A percentile compares a stretch with the other conserved stretches of the same genome.
These are phyloP conservation scores for Aspergillus brunneoviolaceus DNA, from an alignment of 2,329 filamentous ascomycete genomes.

Conservation along the genomic window DNA sequence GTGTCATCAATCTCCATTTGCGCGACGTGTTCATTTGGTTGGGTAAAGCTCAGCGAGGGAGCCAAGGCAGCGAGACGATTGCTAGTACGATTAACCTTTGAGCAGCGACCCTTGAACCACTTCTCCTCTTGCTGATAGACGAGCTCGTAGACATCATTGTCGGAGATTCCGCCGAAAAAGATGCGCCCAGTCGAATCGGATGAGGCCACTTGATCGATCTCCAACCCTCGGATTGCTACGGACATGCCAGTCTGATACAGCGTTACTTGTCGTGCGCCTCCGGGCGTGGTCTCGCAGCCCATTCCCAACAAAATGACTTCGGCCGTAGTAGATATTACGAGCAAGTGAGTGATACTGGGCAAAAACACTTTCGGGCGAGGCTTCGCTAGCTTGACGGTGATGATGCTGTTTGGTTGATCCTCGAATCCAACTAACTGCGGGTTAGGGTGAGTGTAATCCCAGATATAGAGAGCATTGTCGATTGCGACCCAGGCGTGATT, in stretches of 20 bases:
- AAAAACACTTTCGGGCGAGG: conserved; percentile 88
- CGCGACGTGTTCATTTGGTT: conserved; percentile 61
- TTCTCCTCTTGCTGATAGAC: conserved; percentile 96
- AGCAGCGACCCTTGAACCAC: conserved; percentile 88
- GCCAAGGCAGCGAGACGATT: conserved; percentile 65
- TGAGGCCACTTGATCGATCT: conserved; percentile 75
- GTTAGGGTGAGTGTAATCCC: conserved; percentile 94
- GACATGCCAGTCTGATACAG: conserved; percentile 89
- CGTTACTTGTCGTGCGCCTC: conserved; percentile 69
- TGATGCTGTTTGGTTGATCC: conserved; percentile 83
- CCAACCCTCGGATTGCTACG: conserved; percentile 70
- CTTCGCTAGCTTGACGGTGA: conserved; percentile 81
- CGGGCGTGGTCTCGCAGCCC: conserved; percentile 61
- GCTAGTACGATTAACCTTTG: conserved; percentile 84
- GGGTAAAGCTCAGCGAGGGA: conserved; percentile 43
- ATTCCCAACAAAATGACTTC: conserved; percentile 89
- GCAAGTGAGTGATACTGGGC: conserved; percentile 76
- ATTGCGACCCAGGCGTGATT: conserved; percentile 95
- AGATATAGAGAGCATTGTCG: conserved; percentile 92
- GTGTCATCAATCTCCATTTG: conserved; percentile 88
- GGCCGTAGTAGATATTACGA: conserved; percentile 81
- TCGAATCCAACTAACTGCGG: conserved; percentile 91
- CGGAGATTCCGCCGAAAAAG: conserved; percentile 79
- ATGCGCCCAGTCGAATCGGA: conserved; percentile 80
- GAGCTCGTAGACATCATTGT: conserved; percentile 89